Percentiles rank a stretch among this genome's conserved stretches.
phyloP scores from a whole-genome alignment of 176 grass and related monocot genomes.

The Olyra latifolia region DNA sequence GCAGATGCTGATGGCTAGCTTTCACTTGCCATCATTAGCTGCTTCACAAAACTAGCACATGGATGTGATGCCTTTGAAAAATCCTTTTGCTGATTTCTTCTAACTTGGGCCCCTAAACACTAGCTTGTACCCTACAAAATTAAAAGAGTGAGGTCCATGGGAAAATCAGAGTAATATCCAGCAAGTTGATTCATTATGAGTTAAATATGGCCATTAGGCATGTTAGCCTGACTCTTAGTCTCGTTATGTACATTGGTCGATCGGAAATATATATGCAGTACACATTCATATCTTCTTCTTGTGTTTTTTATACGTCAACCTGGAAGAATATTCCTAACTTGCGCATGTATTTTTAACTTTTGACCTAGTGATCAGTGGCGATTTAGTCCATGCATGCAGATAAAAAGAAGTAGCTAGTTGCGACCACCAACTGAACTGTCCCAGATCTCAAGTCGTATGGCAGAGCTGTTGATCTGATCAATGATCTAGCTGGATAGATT shows the following conservation, averaged over 20 bases:
- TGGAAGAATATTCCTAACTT: conserved; percentile 42
- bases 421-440: neutral
- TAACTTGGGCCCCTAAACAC: neutral
- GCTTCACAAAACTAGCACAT: conserved; percentile 28
- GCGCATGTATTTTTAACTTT: conserved; percentile 22
- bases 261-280: neutral
- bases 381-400: neutral
- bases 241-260: neutral
- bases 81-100: neutral
- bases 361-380: conserved; percentile 14
- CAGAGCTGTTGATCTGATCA: neutral
- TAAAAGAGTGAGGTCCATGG: neutral
- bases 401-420: neutral
- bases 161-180: neutral
- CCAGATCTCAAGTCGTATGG: conserved; percentile 13
- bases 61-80: conserved; percentile 39
- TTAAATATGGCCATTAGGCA: conserved; percentile 2
- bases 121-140: neutral
- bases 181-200: neutral
- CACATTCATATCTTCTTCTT: neutral
- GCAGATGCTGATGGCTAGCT: conserved; percentile 27
- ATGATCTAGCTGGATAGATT: neutral
- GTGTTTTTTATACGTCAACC: neutral
- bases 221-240: conserved; percentile 27
- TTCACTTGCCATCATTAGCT: conserved; percentile 52